Base-by-base conservation (phyloP, 2,329 filamentous ascomycete species). In the Sporothrix brunneoviolacea region DNA sequence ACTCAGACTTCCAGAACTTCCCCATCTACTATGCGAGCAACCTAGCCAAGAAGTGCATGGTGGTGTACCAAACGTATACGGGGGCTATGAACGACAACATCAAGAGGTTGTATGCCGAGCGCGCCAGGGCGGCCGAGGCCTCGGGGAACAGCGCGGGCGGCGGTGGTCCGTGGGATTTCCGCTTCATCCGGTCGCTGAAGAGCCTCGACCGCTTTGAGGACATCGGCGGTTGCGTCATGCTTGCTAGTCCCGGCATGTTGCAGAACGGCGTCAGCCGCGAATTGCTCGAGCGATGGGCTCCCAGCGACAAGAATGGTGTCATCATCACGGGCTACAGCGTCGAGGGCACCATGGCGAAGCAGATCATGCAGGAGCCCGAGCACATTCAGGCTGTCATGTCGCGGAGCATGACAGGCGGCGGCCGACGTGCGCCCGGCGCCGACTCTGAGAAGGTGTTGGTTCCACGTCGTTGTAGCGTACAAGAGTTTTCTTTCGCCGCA, bases 31-130 rank as follows among this genome's bases (percentile, higher is more conserved):
- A 97, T 66, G 94, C 94, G 49, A 93, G 88, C 61, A 95, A 95
- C 61, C 80, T 97, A 37, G 93, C 93, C 1, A 77, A 91, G 55
- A 93, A 95, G 68, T 98, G 93, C 70, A 98, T 98, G 93, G 81
- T 96, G 27, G 90, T 97, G 4, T 98, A 98, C 64, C 93, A 97
- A 66, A 98, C 93, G 2, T 98, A 97, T 62, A 89, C 97, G 43
- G 89, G 91, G 43, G 90, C 91, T 50, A 98, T 98, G 93, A 98
- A 98, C 65, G 91, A 97, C 63, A 97, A 96, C 61, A 97, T 98
- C 73, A 96, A 95, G 67, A 82, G 88, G 10, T 79, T 95, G n/a
- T 96, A 96, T 68, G 79, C 86, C 48, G 90, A 94, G 67, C 83
- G 89, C 42, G 94, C 95, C 82, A 89, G 88, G 4, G 89, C 95